Conservation (phyloP, 495 filamentous ascomycete genomes). For the Penicillium samsonianum region DNA sequence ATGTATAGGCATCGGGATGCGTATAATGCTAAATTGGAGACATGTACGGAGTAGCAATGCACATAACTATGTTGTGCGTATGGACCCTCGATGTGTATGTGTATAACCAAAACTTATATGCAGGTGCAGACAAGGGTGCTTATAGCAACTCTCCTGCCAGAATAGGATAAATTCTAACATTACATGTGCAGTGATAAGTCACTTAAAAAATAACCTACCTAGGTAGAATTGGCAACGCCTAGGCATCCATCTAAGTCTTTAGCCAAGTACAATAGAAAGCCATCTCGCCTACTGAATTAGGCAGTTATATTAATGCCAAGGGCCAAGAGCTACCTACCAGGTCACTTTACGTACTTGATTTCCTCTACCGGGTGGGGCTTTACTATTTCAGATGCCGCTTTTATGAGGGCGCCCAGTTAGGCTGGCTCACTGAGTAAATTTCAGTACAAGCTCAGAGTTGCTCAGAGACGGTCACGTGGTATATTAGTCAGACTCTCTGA, state of each 20-base stretch:
- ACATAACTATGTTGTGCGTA: no score
- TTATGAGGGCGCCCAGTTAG: conserved; percentile 34
- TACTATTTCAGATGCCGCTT: conserved; percentile 26
- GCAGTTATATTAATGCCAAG: background rate
- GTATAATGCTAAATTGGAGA: background rate
- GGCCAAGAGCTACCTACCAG: no score
- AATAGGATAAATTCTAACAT: background rate
- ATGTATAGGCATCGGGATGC: background rate
- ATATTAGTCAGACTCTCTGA: no score
- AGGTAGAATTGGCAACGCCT: background rate
- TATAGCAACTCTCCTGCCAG: conserved; percentile 1
- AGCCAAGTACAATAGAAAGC: background rate
- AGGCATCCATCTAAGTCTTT: background rate
- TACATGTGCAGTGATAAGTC: background rate
- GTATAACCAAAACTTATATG: no score
- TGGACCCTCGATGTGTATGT: background rate
- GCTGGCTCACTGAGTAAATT: conserved; percentile 29
- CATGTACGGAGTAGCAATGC: no score
- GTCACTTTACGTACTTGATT: background rate
- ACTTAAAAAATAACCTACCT: no score
- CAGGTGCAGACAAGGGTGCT: background rate
- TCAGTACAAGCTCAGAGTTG: conserved; percentile 16
- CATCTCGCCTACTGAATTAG: background rate
- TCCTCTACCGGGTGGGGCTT: conserved; percentile 23
- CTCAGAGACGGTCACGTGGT: no score